A percentile compares a stretch with the other conserved stretches of the same genome.
Evolutionary conservation across 1,284 basidiomycete genomes (phyloP).

Genomic region (Microbotryum violaceum): DNA sequence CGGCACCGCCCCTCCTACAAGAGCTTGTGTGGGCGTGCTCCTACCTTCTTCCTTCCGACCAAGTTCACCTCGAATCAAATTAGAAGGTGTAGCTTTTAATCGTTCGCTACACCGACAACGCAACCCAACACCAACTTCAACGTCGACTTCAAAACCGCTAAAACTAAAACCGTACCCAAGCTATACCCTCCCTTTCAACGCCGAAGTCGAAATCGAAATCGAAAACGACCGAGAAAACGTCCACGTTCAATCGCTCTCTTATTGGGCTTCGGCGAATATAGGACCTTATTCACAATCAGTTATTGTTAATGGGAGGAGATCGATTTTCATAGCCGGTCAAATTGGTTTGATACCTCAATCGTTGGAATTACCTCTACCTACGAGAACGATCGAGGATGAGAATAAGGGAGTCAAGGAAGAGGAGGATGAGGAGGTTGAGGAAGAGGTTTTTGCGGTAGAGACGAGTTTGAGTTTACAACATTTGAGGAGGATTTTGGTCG

Average conservation of each 20-base stretch:
- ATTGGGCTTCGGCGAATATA: constrained; percentile 99
- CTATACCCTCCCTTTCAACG: no score
- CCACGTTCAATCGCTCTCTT: constrained; percentile 90
- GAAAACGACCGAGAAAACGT: constrained; percentile 46
- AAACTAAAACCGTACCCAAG: no score
- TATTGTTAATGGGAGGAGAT: constrained; percentile 50
- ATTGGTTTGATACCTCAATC: constrained; percentile 71
- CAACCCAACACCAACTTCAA: constrained; percentile 39
- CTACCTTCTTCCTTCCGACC: constrained; percentile 47
- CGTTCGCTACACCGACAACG: constrained; percentile 22
- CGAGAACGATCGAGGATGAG: background rate
- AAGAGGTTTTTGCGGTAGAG: background rate
- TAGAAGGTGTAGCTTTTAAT: constrained; percentile 66
- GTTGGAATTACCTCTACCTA: background rate
- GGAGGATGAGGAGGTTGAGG: background rate
- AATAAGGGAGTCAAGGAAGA: background rate
- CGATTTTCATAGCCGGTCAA: constrained; percentile 86
- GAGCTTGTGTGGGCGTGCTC: constrained; percentile 79
- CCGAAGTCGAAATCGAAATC: no score
- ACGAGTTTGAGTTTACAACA: constrained; percentile 21
- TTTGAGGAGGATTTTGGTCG: constrained; percentile 7
- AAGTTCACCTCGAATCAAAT: constrained; percentile 50
- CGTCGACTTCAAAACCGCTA: background rate
- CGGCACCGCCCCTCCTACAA: constrained; percentile 81
- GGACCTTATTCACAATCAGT: constrained; percentile 96